These are phyloP conservation scores for Clitoria ternatea DNA, from an alignment of 306 rosid species.

Conservation along the genomic window DNA sequence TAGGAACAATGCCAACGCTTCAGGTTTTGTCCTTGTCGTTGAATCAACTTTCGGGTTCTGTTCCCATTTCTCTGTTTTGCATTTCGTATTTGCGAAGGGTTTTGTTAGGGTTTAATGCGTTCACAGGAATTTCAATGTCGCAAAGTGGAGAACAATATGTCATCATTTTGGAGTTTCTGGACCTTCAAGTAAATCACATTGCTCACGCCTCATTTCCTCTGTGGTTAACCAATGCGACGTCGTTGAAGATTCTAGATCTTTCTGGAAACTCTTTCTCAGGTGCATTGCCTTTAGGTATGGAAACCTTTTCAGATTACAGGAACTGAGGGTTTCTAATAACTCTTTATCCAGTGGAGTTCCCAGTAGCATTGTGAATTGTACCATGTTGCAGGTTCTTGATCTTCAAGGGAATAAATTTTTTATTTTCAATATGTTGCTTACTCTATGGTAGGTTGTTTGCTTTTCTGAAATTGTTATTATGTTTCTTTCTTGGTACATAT, in stretches of 20 bases:
- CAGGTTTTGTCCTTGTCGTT: slow-evolving; percentile 58
- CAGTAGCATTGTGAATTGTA: slow-evolving; percentile 46
- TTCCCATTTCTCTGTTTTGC: slow-evolving; percentile 58
- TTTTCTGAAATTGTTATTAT: not conserved
- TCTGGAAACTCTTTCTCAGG: slow-evolving; percentile 69
- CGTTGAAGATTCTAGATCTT: slow-evolving; percentile 50
- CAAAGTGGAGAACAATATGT: slow-evolving; percentile 37
- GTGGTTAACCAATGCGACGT: slow-evolving; percentile 54
- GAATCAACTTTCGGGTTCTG: slow-evolving; percentile 57
- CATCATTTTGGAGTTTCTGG: slow-evolving; percentile 47
- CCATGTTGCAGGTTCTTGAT: slow-evolving; percentile 52
- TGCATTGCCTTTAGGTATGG: slow-evolving; percentile 45
- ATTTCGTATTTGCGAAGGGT: slow-evolving; percentile 35
- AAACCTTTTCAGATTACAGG: slow-evolving; percentile 44
- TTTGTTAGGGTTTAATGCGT: slow-evolving; percentile 49
- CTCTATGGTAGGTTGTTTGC: slow-evolving; percentile 70
- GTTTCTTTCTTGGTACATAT: slow-evolving; percentile 15
- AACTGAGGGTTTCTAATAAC: slow-evolving; percentile 45
- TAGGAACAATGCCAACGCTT: slow-evolving; percentile 52
- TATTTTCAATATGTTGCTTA: slow-evolving; percentile 87
- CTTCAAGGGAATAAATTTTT: slow-evolving; percentile 58
- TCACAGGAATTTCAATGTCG: slow-evolving; percentile 65
- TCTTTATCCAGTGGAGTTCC: slow-evolving; percentile 56
- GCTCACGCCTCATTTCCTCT: slow-evolving; percentile 38
- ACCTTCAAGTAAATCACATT: slow-evolving; percentile 53